Evolutionary conservation across 192 early-diverging fungal species (phyloP).

Genomic region (Glomus cerebriforme): DNA sequence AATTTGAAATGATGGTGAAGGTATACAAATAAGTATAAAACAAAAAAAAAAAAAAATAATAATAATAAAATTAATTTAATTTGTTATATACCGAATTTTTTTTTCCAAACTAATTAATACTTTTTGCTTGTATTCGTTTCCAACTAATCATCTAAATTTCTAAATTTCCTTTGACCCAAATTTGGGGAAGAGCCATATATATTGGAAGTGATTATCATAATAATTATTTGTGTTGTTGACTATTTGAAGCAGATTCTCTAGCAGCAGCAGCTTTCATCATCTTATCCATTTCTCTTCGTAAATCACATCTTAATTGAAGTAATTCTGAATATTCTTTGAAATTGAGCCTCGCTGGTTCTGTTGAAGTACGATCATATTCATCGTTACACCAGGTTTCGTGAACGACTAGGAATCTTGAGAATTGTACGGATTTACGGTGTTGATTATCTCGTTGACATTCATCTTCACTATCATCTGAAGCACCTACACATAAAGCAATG

Average conservation of each 20-base stretch:
- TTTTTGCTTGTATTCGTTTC: too few relatives aligned
- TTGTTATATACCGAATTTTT: too few relatives aligned
- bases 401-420: conserved; percentile 42
- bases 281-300: conserved; percentile 41
- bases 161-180: too few relatives aligned
- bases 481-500: not conserved
- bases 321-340: conserved; percentile 41
- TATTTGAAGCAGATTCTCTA: not conserved
- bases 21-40: too few relatives aligned
- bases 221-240: not conserved
- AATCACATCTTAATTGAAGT: conserved; percentile 42
- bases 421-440: conserved; percentile 42
- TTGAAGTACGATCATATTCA: conserved; percentile 44
- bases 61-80: too few relatives aligned
- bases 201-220: too few relatives aligned
- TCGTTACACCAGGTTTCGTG: conserved; percentile 44
- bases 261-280: conserved; percentile 19
- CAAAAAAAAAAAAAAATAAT: too few relatives aligned
- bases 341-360: conserved; percentile 42
- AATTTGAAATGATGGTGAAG: too few relatives aligned
- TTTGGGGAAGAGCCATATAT: too few relatives aligned
- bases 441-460: not conserved
- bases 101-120: too few relatives aligned
- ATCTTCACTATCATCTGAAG: conserved; percentile 7
- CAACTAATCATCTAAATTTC: too few relatives aligned